A percentile compares a stretch with the other conserved stretches of the same genome.
phyloP scores from a whole-genome alignment of 1,284 basidiomycete genomes.

The Apiotrichum gamsii region DNA sequence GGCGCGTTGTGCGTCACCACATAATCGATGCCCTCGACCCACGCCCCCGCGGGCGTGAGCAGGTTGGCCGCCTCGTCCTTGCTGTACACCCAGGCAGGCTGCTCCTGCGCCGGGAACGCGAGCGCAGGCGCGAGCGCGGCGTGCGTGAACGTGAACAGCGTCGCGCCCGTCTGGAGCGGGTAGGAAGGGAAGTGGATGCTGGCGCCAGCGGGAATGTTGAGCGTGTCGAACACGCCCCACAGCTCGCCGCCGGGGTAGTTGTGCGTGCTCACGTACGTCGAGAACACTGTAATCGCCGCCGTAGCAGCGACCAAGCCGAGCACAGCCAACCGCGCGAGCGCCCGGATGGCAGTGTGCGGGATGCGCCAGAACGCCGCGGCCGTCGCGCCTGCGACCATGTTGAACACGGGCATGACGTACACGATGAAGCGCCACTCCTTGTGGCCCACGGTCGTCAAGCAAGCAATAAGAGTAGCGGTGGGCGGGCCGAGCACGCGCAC shows the following conservation, averaged over 20 bases:
- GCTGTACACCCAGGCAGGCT: conserved; percentile 61
- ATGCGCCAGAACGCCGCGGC: conserved; percentile 23
- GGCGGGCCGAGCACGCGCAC: conserved; percentile 45
- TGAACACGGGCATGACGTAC: conserved; percentile 76
- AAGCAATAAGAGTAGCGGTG: conserved; percentile 54
- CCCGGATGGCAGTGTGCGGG: neutral
- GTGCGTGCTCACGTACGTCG: conserved; percentile 57
- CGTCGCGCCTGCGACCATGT: conserved; percentile 70
- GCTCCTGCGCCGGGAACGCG: conserved; percentile 10
- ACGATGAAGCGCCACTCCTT: conserved; percentile 96
- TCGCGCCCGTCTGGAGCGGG: conserved; percentile 72
- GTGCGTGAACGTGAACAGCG: conserved; percentile 73
- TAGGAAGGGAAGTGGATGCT: conserved; percentile 40
- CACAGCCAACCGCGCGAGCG: conserved; percentile 37
- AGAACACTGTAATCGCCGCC: conserved; percentile 52
- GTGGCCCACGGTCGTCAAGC: conserved; percentile 72
- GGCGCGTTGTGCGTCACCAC: conserved; percentile 26
- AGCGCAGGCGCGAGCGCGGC: conserved; percentile 20
- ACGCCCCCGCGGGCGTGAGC: conserved; percentile 31
- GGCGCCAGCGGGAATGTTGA: conserved; percentile 25
- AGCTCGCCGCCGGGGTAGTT: conserved; percentile 92
- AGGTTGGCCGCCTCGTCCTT: conserved; percentile 63
- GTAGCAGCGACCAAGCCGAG: conserved; percentile 53
- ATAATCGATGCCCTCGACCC: conserved; percentile 30
- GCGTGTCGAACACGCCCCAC: conserved; percentile 58